These are phyloP conservation scores for Coemansia sp. DNA, from an alignment of 192 early-diverging fungal species.

Conservation along the genomic window DNA sequence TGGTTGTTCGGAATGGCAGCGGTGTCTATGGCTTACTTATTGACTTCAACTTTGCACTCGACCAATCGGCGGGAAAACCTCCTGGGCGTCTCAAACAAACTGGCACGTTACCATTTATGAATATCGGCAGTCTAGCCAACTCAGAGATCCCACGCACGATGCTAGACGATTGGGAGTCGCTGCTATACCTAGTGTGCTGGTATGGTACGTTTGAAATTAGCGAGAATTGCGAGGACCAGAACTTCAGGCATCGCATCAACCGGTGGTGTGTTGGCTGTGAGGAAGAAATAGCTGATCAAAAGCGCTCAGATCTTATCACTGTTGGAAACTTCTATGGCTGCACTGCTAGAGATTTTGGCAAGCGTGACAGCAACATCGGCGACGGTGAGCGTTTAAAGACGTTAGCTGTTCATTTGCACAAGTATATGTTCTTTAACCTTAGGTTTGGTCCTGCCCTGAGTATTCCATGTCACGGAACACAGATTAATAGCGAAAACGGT, in stretches of 20 bases:
- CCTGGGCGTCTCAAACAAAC: neutral
- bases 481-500: neutral
- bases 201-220: constrained; percentile 12
- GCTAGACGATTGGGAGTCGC: constrained; percentile 6
- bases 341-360: no score
- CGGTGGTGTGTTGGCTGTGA: neutral
- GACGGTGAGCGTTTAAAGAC: neutral
- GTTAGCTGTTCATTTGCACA: neutral
- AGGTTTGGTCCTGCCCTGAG: neutral
- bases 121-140: neutral
- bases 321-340: no score
- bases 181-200: constrained; percentile 14
- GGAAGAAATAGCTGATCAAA: neutral
- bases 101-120: constrained; percentile 10
- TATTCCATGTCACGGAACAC: neutral
- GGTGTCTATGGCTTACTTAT: constrained; percentile 3
- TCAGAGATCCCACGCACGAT: neutral
- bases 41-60: constrained; percentile 8
- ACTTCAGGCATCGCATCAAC: neutral
- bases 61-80: neutral
- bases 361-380: neutral
- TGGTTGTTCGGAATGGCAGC: neutral
- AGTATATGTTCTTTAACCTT: neutral
- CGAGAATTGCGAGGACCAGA: neutral
- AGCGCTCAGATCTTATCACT: neutral